Percentiles rank a stretch among this genome's conserved stretches.
Conservation (phyloP, 2,329 filamentous ascomycete species). For the Talaromyces sp. region DNA sequence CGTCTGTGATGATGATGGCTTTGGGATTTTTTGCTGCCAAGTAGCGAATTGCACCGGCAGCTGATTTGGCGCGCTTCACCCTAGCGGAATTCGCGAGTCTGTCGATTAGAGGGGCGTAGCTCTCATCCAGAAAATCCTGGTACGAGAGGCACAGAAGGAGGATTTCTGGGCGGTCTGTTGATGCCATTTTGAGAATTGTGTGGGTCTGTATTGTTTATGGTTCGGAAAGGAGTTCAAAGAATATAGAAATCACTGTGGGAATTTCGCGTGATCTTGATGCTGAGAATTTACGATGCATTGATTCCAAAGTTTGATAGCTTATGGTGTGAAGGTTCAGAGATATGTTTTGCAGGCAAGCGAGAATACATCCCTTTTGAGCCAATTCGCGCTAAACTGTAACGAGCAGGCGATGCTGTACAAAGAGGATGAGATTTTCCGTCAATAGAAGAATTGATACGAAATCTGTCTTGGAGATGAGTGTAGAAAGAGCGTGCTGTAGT, state of each 20-base stretch:
- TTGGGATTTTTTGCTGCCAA: not conserved
- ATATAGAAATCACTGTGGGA: not conserved
- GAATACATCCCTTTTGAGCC: not conserved
- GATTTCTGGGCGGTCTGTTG: not conserved
- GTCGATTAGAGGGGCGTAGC: not conserved
- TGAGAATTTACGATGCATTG: not conserved
- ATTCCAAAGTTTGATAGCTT: not conserved
- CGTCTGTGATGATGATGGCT: not conserved
- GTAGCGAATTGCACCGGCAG: not conserved
- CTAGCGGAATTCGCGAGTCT: not conserved
- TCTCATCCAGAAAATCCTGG: not conserved
- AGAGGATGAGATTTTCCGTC: not conserved
- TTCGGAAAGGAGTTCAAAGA: not conserved
- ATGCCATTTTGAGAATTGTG: not conserved
- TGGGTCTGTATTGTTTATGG: not conserved
- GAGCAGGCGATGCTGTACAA: not conserved
- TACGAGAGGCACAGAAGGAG: not conserved
- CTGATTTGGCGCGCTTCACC: not conserved
- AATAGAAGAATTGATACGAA: too few species aligned
- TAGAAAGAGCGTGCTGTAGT: too few species aligned
- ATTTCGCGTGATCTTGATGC: not conserved
- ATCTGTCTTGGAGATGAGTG: too few species aligned
- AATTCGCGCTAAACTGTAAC: not conserved
- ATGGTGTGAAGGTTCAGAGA: not conserved
- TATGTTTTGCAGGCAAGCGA: not conserved